Percentiles rank a stretch among this genome's conserved stretches.
Evolutionary conservation across 2,329 filamentous ascomycete genomes (phyloP).

Genomic region (Aspergillus sp.): DNA sequence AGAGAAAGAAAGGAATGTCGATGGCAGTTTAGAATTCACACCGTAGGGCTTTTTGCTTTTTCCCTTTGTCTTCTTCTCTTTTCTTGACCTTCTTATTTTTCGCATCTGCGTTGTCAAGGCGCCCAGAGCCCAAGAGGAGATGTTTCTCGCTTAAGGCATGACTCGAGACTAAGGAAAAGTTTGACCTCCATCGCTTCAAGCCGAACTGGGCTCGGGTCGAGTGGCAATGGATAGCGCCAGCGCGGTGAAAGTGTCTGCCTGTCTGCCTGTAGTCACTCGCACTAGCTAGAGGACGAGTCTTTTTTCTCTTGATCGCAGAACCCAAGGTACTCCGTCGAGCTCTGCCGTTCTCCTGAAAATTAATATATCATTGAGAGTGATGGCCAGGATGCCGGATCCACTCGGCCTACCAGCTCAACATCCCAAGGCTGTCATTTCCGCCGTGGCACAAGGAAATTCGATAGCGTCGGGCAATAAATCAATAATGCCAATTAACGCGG

Average conservation of each 20-base stretch:
- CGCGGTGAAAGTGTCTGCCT: no score
- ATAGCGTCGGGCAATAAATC: neutral
- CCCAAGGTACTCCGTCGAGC: no score
- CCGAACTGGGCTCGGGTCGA: neutral
- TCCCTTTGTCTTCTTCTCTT: neutral
- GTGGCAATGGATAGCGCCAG: no score
- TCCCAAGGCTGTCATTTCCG: neutral
- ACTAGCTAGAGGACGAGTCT: no score
- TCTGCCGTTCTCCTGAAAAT: neutral
- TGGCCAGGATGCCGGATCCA: neutral
- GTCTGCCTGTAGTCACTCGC: no score
- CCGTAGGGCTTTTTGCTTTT: neutral
- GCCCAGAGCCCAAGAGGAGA: neutral
- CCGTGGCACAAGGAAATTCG: neutral
- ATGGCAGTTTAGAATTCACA: neutral
- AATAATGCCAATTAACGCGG: neutral
- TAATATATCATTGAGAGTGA: neutral
- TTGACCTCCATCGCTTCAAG: neutral
- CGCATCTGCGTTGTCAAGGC: neutral
- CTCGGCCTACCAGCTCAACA: no score
- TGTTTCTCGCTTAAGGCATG: conserved; percentile 3
- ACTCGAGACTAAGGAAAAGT: neutral
- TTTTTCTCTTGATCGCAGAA: no score
- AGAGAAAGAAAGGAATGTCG: neutral
- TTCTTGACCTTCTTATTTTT: neutral